phyloP scores from a whole-genome alignment of 2,329 filamentous ascomycete genomes.

The Teratosphaeria epicoccoides region DNA sequence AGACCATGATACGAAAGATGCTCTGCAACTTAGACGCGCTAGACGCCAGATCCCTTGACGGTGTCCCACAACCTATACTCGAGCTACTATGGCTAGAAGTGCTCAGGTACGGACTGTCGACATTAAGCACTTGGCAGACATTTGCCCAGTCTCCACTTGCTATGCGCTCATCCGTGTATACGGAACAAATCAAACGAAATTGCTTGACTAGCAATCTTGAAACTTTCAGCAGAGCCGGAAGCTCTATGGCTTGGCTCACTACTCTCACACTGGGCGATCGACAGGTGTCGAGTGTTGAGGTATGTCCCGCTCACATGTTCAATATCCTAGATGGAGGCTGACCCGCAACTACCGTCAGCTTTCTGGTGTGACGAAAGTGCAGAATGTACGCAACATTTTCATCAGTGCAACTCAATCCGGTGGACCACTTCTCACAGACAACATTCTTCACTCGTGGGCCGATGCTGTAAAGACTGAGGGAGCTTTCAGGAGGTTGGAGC shows the following conservation, averaged over 20 bases:
- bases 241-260: slow-evolving; percentile 13
- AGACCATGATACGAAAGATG: neutral
- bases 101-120: neutral
- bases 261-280: slow-evolving; percentile 8
- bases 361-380: slow-evolving; percentile 6
- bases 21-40: slow-evolving; percentile 9
- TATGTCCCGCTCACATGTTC: neutral
- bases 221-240: slow-evolving; percentile 1
- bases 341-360: slow-evolving; percentile 3
- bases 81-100: neutral
- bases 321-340: neutral
- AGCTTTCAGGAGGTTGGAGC: slow-evolving; percentile 10
- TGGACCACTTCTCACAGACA: slow-evolving; percentile 6
- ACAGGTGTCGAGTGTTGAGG: neutral
- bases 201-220: neutral
- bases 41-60: slow-evolving; percentile 6
- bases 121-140: neutral
- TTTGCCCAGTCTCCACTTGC: neutral
- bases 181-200: neutral
- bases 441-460: slow-evolving; percentile 14
- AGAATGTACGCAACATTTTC: slow-evolving; percentile 9
- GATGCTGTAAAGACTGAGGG: slow-evolving; percentile 6
- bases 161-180: neutral
- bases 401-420: neutral
- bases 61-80: neutral